Percentiles rank a stretch among this genome's conserved stretches.
phyloP scores from a whole-genome alignment of 2,329 filamentous ascomycete genomes.

The Ophioceras dolichostomum region DNA sequence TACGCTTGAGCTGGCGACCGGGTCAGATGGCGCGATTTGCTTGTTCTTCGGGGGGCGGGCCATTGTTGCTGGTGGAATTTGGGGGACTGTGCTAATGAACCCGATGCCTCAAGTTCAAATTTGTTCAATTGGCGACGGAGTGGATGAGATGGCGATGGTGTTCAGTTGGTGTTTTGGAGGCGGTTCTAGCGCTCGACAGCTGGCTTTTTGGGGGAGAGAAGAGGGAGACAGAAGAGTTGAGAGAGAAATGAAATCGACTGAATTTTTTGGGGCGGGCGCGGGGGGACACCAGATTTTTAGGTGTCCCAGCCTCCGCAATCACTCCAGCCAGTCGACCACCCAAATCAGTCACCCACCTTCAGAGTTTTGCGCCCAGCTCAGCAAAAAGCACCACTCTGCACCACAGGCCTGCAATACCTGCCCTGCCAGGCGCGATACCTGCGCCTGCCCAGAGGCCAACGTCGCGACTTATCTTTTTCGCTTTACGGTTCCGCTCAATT shows the following conservation, averaged over 20 bases:
- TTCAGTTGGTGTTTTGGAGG: too few relatives aligned
- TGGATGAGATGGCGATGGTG: conserved; percentile 6
- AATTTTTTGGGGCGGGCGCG: background rate
- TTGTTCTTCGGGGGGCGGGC: conserved; percentile 14
- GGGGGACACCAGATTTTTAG: background rate
- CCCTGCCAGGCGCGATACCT: background rate
- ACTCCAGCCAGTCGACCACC: too few relatives aligned
- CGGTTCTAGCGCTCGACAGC: too few relatives aligned
- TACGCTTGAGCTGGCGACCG: conserved; percentile 16
- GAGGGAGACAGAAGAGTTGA: background rate
- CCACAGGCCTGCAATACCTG: background rate
- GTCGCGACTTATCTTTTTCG: background rate
- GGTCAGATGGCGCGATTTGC: too few relatives aligned
- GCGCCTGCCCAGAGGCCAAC: background rate
- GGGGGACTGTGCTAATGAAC: conserved; percentile 1
- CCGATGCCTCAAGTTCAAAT: too few relatives aligned
- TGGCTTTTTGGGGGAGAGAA: too few relatives aligned
- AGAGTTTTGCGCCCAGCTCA: too few relatives aligned
- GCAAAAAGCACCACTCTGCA: background rate
- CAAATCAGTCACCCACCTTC: too few relatives aligned
- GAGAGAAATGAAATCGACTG: background rate
- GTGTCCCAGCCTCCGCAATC: conserved; percentile 1
- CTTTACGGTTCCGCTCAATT: background rate
- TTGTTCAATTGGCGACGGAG: too few relatives aligned
- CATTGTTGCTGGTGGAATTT: conserved; percentile 10